These are phyloP conservation scores for Lolium rigidum DNA, from an alignment of 176 grass and related monocot species.

Conservation along the genomic window DNA sequence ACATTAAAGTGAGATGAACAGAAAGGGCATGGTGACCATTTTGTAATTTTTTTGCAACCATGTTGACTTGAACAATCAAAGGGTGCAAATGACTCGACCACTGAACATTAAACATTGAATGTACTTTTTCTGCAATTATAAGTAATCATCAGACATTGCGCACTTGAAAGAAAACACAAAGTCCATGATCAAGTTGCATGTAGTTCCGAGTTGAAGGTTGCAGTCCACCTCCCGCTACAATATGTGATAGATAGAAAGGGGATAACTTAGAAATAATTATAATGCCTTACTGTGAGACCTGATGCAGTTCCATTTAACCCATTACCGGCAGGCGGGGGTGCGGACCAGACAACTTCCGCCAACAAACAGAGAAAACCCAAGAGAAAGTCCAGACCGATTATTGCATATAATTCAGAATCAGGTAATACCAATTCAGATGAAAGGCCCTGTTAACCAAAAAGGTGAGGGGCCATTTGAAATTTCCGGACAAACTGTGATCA, in stretches of 20 bases:
- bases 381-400: too few relatives aligned
- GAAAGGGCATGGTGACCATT: neutral
- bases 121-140: neutral
- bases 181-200: neutral
- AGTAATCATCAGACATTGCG: neutral
- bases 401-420: too few relatives aligned
- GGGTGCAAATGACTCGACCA: neutral
- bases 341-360: too few relatives aligned
- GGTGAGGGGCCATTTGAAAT: neutral
- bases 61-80: neutral
- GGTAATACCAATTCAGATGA: too few relatives aligned
- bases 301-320: too few relatives aligned
- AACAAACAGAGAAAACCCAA: too few relatives aligned
- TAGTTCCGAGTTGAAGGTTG: neutral
- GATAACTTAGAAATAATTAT: neutral
- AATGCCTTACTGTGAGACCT: neutral
- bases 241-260: neutral
- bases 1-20: neutral
- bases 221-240: neutral
- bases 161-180: neutral
- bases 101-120: neutral
- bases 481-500: neutral
- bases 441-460: neutral
- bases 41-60: neutral
- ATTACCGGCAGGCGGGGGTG: slow-evolving; percentile 8